Evolutionary conservation across 2,329 filamentous ascomycete species (phyloP).

Genomic region (Rosellinia necatrix): DNA sequence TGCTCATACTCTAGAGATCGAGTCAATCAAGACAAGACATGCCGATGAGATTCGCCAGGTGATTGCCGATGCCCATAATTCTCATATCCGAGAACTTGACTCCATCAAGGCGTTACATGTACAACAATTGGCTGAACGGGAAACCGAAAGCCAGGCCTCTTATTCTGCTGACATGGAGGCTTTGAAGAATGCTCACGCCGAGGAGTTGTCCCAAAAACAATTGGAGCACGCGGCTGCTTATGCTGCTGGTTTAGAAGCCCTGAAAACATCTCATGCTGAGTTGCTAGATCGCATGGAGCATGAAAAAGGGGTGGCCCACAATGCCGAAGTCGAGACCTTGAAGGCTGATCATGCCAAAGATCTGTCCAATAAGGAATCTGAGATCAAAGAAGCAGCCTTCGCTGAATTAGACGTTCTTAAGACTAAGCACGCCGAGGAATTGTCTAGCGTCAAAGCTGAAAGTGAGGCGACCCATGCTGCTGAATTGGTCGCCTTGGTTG

Average conservation of each 20-base stretch:
- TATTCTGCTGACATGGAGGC: conserved; percentile 25
- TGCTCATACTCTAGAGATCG: conserved; percentile 31
- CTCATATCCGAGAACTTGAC: conserved; percentile 32
- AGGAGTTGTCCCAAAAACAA: conserved; percentile 18
- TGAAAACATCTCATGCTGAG: conserved; percentile 29
- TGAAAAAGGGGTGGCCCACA: conserved; percentile 19
- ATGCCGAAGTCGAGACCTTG: conserved; percentile 32
- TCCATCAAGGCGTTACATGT: conserved; percentile 30
- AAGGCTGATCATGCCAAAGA: conserved; percentile 27
- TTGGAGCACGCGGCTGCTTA: conserved; percentile 13
- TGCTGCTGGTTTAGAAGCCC: conserved; percentile 31
- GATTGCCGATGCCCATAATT: conserved; percentile 26
- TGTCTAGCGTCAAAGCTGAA: conserved; percentile 31
- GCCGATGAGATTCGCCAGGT: conserved; percentile 30
- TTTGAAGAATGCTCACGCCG: conserved; percentile 13
- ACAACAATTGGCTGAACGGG: conserved; percentile 26
- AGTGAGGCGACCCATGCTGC: conserved; percentile 33
- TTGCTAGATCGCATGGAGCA: conserved; percentile 19
- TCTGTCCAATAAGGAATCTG: conserved; percentile 13
- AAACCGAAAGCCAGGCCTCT: conserved; percentile 26
- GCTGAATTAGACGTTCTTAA: conserved; percentile 31
- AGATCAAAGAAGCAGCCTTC: conserved; percentile 16
- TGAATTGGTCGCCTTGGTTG: conserved; percentile 34
- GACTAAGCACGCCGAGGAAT: conserved; percentile 33
- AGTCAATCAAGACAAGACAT: conserved; percentile 34